Percentiles rank a stretch among this genome's conserved stretches.
Conservation (phyloP, 1,284 basidiomycete species). For the Tilletia indica region DNA sequence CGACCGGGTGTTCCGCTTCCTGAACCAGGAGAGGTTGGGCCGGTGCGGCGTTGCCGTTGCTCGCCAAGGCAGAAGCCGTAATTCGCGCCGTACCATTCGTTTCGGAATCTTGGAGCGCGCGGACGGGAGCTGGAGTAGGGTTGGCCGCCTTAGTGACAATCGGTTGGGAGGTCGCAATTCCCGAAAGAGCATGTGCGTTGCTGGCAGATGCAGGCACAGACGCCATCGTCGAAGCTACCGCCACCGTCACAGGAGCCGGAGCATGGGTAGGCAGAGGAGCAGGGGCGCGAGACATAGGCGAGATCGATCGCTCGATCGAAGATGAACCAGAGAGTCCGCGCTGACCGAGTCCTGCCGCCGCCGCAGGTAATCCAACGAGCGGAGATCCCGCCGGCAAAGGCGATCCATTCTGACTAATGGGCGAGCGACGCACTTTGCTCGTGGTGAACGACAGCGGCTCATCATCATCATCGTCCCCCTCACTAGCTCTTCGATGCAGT, state of each 20-base stretch:
- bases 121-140: background rate
- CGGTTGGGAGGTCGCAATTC: too few species aligned
- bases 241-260: slow-evolving; percentile 9
- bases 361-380: slow-evolving; percentile 14
- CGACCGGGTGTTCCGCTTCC: background rate
- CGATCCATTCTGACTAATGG: slow-evolving; percentile 20
- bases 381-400: slow-evolving; percentile 22
- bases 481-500: slow-evolving; percentile 18
- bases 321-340: background rate
- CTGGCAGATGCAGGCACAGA: background rate
- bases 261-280: too few species aligned
- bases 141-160: background rate
- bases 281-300: too few species aligned
- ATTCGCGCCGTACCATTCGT: background rate
- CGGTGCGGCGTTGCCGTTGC: slow-evolving; percentile 14
- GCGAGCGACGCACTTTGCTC: slow-evolving; percentile 30
- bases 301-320: too few species aligned
- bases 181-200: background rate
- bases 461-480: slow-evolving; percentile 47
- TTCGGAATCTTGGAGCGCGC: background rate
- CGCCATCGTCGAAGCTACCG: slow-evolving; percentile 17
- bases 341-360: too few species aligned
- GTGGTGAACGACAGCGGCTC: slow-evolving; percentile 50
- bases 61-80: slow-evolving; percentile 18
- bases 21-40: too few species aligned